phyloP scores from a whole-genome alignment of 495 filamentous ascomycete genomes.

The Halenospora varia region DNA sequence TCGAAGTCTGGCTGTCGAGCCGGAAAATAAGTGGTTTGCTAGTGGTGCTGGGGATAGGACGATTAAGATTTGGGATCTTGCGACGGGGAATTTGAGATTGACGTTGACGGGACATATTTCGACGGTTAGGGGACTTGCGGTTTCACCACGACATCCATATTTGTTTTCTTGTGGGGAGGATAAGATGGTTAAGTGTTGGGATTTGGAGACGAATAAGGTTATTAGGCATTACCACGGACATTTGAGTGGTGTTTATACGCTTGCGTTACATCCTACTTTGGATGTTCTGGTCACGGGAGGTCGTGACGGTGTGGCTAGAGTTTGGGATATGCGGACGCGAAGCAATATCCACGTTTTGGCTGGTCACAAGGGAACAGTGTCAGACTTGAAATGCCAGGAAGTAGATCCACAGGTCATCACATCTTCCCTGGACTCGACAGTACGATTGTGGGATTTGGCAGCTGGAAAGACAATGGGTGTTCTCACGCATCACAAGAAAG shows the following conservation, averaged over 20 bases:
- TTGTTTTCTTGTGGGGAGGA: conserved; percentile 98
- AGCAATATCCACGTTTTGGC: conserved; percentile 91
- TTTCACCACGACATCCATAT: conserved; percentile 93
- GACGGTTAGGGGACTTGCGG: conserved; percentile 88
- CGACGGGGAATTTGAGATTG: conserved; percentile 72
- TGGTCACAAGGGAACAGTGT: conserved; percentile 86
- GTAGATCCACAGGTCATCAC: conserved; percentile 95
- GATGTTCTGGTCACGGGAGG: conserved; percentile 95
- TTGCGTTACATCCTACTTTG: conserved; percentile 86
- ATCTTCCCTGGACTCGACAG: conserved; percentile 84
- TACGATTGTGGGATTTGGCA: conserved; percentile 93
- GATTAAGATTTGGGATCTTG: conserved; percentile 99
- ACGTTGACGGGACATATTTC: conserved; percentile 97
- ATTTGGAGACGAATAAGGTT: conserved; percentile 97
- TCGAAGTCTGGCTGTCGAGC: conserved; percentile 83
- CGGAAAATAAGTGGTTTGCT: conserved; percentile 96
- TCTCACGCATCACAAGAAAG: conserved; percentile 98
- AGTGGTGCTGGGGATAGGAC: conserved; percentile 94
- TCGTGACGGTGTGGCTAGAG: conserved; percentile 86
- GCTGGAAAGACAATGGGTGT: conserved; percentile 95
- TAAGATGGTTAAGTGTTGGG: conserved; percentile 99
- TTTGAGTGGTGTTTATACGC: conserved; percentile 90
- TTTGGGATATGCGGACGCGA: conserved; percentile 98
- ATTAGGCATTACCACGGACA: conserved; percentile 99
- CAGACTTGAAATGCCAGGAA: conserved; percentile 89